Evolutionary conservation across 2,329 filamentous ascomycete species (phyloP).

Genomic region (Hypoxylon sp.): DNA sequence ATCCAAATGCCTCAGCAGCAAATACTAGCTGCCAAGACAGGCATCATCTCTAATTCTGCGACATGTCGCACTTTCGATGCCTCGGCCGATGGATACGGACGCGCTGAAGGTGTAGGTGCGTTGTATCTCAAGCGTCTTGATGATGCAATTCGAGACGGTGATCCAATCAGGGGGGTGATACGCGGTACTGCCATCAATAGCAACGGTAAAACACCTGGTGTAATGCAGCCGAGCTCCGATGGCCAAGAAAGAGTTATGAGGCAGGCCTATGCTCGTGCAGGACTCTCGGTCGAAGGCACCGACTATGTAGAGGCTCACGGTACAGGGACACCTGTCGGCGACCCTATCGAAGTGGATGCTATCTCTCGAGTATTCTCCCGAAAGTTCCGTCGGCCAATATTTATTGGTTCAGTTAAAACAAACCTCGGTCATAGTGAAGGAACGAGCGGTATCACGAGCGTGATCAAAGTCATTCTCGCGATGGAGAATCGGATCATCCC

Average conservation of each 20-base stretch:
- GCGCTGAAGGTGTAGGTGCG: conserved; percentile 41
- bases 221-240: conserved; percentile 47
- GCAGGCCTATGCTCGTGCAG: conserved; percentile 38
- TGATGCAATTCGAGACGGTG: conserved; percentile 46
- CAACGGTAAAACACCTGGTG: conserved; percentile 48
- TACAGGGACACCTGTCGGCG: no score
- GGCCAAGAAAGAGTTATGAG: conserved; percentile 42
- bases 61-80: conserved; percentile 51
- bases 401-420: conserved; percentile 20
- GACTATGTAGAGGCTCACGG: conserved; percentile 40
- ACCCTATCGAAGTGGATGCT: no score
- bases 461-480: conserved; percentile 38
- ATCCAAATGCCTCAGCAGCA: conserved; percentile 50
- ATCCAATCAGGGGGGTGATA: conserved; percentile 49
- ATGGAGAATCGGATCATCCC: conserved; percentile 36
- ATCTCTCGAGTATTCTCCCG: no score
- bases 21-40: conserved; percentile 49
- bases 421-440: conserved; percentile 43
- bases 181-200: conserved; percentile 44
- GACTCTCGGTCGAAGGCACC: conserved; percentile 40
- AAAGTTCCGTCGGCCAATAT: no score
- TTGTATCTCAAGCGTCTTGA: conserved; percentile 46
- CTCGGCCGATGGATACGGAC: conserved; percentile 49
- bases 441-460: conserved; percentile 34
- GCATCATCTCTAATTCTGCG: conserved; percentile 51